Evolutionary conservation across 495 filamentous ascomycete species (phyloP), one percentile per base, ranked within the genome.

Genomic region (Lasiosphaeriaceae sp.): DNA sequence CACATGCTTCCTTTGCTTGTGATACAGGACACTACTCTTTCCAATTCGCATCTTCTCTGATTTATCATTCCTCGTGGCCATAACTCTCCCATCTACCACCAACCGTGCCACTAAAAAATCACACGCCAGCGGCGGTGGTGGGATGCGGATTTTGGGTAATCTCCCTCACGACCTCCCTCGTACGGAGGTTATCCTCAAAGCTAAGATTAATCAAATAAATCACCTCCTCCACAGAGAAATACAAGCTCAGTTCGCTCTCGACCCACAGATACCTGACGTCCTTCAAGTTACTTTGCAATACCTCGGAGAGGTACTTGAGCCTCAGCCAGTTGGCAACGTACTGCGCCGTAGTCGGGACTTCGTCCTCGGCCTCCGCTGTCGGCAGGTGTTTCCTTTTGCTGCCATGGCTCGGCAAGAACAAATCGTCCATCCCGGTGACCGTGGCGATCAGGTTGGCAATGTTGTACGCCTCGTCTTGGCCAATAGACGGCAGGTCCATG

Each of bases 191-290:
- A 68, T 96, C 93, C 54, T 92, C 92, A 75, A 99, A 99, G 66
- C 96, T 80, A 16, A 90, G 86, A 60, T 86, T 77, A 47, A 99
- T 87, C 71, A 99, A 63, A 61, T 97, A 94, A 19, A 96, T 76
- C 39, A 97, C 82, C 74, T 97, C 94, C 44, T 89, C 90, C 3
- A 76, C 77, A 16, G 86, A 83, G 69, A 96, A 96, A 59, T 95
- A 90, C 54, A 94, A 63, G 63, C 86, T 86, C 51, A 97, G 70
- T 64, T 92, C 89, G 47, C 89, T 89, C 64, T 97, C 92, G 46
- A 83, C 76, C 90, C 92, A 97, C 49, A 96, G 70, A 65, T 83
- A 96, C 66, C 85, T 84, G 60, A 99, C 93, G 60, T 99, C 93
- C 51, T 83, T 87, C 44, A 97, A 75, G 52, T 88, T 90, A 62